Evolutionary conservation across 345 rosid genomes (phyloP).

Genomic region (Melastoma malabathricum): DNA sequence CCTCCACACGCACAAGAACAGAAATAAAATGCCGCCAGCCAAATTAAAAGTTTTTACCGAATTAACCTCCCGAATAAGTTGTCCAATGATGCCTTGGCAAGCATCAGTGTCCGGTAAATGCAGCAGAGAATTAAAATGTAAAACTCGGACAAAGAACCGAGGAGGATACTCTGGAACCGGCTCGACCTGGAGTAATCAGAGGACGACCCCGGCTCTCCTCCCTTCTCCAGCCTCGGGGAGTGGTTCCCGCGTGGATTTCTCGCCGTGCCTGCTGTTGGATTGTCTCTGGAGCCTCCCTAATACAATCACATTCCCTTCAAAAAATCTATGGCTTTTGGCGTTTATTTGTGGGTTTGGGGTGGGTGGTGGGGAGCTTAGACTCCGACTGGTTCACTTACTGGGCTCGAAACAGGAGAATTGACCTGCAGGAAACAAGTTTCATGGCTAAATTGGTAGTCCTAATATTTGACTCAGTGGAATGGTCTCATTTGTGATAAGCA

Average conservation of each 20-base stretch:
- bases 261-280: constrained; percentile 2
- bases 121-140: constrained; percentile 3
- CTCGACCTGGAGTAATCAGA: background rate
- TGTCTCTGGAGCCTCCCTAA: constrained; percentile 19
- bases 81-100: constrained; percentile 1
- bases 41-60: background rate
- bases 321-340: constrained; percentile 13
- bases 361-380: constrained; percentile 19
- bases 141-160: background rate
- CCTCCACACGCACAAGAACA: background rate
- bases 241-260: constrained; percentile 4
- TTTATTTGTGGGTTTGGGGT: background rate
- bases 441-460: too few relatives aligned
- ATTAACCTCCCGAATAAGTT: background rate
- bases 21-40: too few relatives aligned
- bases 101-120: background rate
- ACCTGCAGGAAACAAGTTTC: constrained; percentile 26
- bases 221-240: background rate
- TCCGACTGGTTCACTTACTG: constrained; percentile 53
- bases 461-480: too few relatives aligned
- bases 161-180: background rate
- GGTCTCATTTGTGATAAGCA: too few relatives aligned
- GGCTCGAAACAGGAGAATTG: constrained; percentile 24
- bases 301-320: constrained; percentile 32
- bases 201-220: background rate